These are phyloP conservation scores for Salix suchowensis DNA, from an alignment of 345 rosid genomes.

Conservation along the genomic window DNA sequence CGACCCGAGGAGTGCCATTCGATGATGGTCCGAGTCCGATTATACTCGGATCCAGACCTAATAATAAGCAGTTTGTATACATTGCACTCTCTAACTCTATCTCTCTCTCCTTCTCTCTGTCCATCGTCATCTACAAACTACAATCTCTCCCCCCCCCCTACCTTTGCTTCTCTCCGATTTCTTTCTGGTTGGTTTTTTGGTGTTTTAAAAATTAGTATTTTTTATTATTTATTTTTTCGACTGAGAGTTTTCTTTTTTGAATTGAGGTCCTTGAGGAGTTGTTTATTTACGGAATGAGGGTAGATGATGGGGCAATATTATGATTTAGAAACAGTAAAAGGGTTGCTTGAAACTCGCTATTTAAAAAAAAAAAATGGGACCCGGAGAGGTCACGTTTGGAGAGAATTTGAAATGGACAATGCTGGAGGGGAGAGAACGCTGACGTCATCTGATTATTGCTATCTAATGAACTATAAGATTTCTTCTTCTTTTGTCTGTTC, in stretches of 20 bases:
- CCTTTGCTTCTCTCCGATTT: neutral
- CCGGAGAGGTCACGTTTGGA: neutral
- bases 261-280: constrained; percentile 18
- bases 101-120: constrained; percentile 99
- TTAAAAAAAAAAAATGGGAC: neutral
- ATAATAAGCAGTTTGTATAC: constrained; percentile 93
- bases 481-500: no score
- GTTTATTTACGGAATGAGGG: constrained; percentile 14
- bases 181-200: neutral
- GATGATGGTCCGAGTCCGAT: constrained; percentile 83
- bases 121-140: constrained; percentile 76
- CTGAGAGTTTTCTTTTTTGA: constrained; percentile 9
- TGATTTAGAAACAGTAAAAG: neutral
- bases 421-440: neutral
- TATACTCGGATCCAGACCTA: constrained; percentile 88
- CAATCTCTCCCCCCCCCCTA: constrained; percentile 53
- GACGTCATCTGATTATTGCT: neutral
- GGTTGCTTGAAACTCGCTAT: neutral
- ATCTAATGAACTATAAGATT: no score
- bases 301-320: neutral
- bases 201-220: neutral
- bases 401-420: constrained; percentile 5
- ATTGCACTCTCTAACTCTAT: constrained; percentile 98
- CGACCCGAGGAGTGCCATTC: constrained; percentile 81
- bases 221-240: neutral